These are phyloP conservation scores for Polyporus arcularius DNA, from an alignment of 768 basidiomycete species.

Conservation along the genomic window DNA sequence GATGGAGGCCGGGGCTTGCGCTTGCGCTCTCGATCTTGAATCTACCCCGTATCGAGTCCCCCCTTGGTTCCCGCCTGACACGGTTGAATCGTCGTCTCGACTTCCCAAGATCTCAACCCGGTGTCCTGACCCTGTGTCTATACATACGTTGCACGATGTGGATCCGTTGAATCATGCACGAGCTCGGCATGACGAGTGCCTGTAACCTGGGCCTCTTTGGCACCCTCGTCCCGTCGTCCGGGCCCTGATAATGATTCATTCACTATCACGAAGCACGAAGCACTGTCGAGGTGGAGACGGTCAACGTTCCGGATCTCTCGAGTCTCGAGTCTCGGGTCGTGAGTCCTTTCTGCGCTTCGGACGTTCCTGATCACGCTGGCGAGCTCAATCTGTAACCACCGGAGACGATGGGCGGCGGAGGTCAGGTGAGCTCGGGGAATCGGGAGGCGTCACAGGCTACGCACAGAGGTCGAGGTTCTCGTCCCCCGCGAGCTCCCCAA, in stretches of 20 bases:
- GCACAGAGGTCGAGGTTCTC: not conserved
- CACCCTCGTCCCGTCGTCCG: conserved; percentile 10
- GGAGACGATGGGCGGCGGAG: not conserved
- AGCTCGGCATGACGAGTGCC: not conserved
- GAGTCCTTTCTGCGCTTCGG: not conserved
- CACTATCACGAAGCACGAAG: not conserved
- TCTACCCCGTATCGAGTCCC: not conserved
- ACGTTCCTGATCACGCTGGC: not conserved
- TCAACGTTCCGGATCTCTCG: not conserved
- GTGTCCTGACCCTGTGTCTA: conserved; percentile 1
- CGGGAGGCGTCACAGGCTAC: not conserved
- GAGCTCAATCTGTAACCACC: not conserved
- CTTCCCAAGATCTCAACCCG: conserved; percentile 1
- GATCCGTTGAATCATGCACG: not conserved
- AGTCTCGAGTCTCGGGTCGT: not conserved
- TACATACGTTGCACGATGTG: conserved; percentile 1
- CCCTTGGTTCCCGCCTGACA: too few species aligned
- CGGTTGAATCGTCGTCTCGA: too few species aligned
- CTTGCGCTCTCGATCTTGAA: not conserved
- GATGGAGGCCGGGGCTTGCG: too few species aligned
- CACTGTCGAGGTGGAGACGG: not conserved
- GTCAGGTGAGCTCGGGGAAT: not conserved
- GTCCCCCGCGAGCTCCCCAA: not conserved
- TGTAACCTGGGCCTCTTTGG: conserved; percentile 2
- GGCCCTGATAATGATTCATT: not conserved